phyloP scores from a whole-genome alignment of 2,329 filamentous ascomycete genomes.

The Thermoascus crustaceus region DNA sequence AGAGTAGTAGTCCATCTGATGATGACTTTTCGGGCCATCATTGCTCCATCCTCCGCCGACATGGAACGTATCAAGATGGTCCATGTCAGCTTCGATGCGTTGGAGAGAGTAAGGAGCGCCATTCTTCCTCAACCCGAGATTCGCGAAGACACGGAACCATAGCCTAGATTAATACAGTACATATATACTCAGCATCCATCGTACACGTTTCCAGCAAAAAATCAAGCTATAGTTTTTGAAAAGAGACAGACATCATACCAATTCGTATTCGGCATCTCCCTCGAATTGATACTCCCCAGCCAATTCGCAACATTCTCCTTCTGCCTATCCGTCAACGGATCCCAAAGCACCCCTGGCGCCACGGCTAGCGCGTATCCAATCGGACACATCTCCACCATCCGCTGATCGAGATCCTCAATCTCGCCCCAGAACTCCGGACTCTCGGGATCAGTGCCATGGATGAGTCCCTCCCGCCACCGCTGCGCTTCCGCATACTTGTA shows the following conservation, averaged over 20 bases:
- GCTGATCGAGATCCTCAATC: conserved; percentile 67
- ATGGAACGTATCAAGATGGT: conserved; percentile 72
- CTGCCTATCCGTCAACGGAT: conserved; percentile 54
- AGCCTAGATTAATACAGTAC: conserved; percentile 57
- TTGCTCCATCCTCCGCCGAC: conserved; percentile 77
- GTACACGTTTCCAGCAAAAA: conserved; percentile 47
- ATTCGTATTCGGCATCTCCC: conserved; percentile 62
- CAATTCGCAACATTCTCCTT: conserved; percentile 60
- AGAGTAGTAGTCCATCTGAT: conserved; percentile 81
- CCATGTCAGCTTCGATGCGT: conserved; percentile 64
- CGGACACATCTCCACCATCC: conserved; percentile 80
- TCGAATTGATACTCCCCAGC: conserved; percentile 71
- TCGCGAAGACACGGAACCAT: conserved; percentile 80
- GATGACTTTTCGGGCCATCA: conserved; percentile 68
- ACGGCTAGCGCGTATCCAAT: conserved; percentile 68
- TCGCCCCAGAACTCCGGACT: conserved; percentile 68
- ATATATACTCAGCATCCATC: no score
- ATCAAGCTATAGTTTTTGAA: no score
- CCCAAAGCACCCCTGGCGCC: conserved; percentile 56
- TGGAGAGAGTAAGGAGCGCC: conserved; percentile 62
- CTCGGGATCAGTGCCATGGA: conserved; percentile 61
- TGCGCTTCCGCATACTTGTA: conserved; percentile 56
- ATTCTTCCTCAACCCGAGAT: conserved; percentile 67
- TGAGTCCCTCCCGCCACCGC: conserved; percentile 62
- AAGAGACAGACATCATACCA: no score